These are phyloP conservation scores for Melaleuca quinquenervia DNA, from an alignment of 345 rosid genomes.

Conservation along the genomic window DNA sequence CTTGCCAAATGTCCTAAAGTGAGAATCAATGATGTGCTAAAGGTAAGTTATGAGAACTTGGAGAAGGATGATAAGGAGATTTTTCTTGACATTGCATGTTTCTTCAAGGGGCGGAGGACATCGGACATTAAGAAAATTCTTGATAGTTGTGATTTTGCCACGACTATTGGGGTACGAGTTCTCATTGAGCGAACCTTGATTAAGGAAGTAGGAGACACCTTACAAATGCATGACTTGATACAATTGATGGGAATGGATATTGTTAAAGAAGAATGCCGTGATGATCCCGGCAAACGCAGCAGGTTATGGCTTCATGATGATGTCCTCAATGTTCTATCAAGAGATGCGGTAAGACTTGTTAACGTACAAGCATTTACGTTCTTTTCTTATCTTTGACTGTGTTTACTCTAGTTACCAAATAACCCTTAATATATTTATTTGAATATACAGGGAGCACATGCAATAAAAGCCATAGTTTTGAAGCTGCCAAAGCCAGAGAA, in stretches of 20 bases:
- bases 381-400: no score
- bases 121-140: neutral
- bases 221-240: neutral
- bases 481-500: neutral
- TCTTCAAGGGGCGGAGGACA: neutral
- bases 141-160: neutral
- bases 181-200: neutral
- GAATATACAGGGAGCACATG: neutral
- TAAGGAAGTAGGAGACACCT: accelerated
- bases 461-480: constrained; percentile 1
- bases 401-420: no score
- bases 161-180: neutral
- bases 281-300: neutral
- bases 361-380: no score
- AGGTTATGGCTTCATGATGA: neutral
- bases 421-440: no score
- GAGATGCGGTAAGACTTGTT: no score
- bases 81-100: constrained; percentile 7
- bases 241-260: neutral
- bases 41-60: neutral
- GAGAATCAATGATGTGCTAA: neutral
- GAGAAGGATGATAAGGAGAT: neutral
- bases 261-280: neutral
- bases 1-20: neutral
- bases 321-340: no score